Evolutionary conservation across 768 basidiomycete species (phyloP).

Genomic region (Amanita subjunquillea): DNA sequence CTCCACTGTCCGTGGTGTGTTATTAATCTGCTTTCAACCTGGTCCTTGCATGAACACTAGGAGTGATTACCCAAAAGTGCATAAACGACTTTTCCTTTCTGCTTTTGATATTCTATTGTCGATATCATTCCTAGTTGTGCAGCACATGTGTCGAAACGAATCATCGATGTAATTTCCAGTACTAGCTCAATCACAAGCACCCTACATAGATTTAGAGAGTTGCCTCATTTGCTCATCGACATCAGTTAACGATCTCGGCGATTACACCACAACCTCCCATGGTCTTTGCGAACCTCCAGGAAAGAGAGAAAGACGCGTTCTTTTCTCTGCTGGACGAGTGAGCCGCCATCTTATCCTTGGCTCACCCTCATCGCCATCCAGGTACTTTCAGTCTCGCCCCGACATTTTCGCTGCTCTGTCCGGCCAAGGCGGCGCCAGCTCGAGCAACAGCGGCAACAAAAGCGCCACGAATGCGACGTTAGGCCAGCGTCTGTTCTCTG

Average conservation of each 20-base stretch:
- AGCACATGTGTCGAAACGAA: background rate
- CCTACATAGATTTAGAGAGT: constrained; percentile 6
- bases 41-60: background rate
- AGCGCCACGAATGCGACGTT: constrained; percentile 21
- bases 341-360: constrained; percentile 14
- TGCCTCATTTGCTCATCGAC: background rate
- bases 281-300: constrained; percentile 62
- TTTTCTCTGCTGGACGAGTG: constrained; percentile 77
- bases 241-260: background rate
- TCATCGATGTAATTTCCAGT: background rate
- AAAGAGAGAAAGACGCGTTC: constrained; percentile 72
- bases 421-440: constrained; percentile 9
- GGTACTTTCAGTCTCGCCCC: constrained; percentile 68
- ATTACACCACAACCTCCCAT: constrained; percentile 20
- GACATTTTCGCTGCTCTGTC: constrained; percentile 38
- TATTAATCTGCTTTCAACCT: constrained; percentile 12
- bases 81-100: constrained; percentile 10
- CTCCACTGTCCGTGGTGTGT: constrained; percentile 2
- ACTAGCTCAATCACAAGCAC: background rate
- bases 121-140: constrained; percentile 10
- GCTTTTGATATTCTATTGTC: constrained; percentile 10
- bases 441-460: background rate
- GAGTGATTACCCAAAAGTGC: constrained; percentile 14
- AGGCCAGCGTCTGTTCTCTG: constrained; percentile 29
- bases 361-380: constrained; percentile 14